A percentile compares a stretch with the other conserved stretches of the same genome.
Evolutionary conservation across 208 protist genomes (phyloP).

Genomic region (Leishmania aethiopica): DNA sequence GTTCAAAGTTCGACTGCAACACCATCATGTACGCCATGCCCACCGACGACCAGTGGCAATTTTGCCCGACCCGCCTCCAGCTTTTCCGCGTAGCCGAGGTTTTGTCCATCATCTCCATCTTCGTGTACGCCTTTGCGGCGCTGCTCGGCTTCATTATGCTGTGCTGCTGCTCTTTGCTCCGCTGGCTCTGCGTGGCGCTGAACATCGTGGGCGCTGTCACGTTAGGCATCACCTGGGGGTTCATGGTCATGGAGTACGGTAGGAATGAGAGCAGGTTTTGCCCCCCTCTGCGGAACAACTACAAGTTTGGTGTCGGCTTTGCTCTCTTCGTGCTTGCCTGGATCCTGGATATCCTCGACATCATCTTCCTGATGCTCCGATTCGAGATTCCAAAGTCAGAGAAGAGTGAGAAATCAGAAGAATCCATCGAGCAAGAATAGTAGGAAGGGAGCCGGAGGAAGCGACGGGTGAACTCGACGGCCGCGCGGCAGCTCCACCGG

Average conservation of each 20-base stretch:
- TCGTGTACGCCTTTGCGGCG: slow-evolving; percentile 17
- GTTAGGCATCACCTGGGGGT: slow-evolving; percentile 17
- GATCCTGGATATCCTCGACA: slow-evolving; percentile 41
- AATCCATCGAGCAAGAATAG: no score
- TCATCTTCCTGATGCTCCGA: slow-evolving; percentile 47
- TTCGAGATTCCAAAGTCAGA: no score
- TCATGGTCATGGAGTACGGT: slow-evolving; percentile 15
- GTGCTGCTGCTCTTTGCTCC: slow-evolving; percentile 50
- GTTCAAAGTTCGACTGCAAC: slow-evolving; percentile 55
- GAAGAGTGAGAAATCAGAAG: no score
- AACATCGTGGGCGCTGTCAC: slow-evolving; percentile 32
- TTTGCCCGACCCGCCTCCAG: slow-evolving; percentile 24
- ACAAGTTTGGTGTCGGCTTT: slow-evolving; percentile 47
- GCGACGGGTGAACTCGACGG: not conserved
- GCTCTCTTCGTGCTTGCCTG: slow-evolving; percentile 44
- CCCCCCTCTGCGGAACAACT: slow-evolving; percentile 6
- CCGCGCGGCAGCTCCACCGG: no score
- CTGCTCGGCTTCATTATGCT: slow-evolving; percentile 33
- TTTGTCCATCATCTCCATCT: slow-evolving; percentile 46
- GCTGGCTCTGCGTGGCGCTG: slow-evolving; percentile 36
- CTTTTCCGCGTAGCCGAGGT: slow-evolving; percentile 42
- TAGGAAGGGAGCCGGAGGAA: no score
- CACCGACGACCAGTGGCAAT: slow-evolving; percentile 16
- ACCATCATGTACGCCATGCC: slow-evolving; percentile 6
- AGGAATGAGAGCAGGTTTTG: slow-evolving; percentile 30